Percentiles rank a stretch among this genome's conserved stretches.
phyloP scores from a whole-genome alignment of 2,329 filamentous ascomycete genomes.

The Penicillium griseofulvum region DNA sequence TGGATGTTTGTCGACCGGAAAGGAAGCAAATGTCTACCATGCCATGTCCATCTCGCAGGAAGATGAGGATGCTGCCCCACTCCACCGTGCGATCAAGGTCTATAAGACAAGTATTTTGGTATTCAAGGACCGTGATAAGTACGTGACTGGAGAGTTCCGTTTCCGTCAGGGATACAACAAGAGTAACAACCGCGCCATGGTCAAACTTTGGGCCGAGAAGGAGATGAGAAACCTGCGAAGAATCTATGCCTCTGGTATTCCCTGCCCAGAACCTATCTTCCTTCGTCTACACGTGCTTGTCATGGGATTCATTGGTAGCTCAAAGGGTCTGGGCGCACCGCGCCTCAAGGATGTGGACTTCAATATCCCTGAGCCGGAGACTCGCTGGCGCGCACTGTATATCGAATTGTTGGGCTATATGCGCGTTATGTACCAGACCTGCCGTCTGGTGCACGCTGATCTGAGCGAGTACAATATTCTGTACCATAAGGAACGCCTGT shows the following conservation, averaged over 20 bases:
- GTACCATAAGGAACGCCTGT: constrained; percentile 77
- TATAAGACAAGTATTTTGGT: constrained; percentile 98
- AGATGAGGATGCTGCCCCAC: constrained; percentile 50
- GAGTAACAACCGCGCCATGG: constrained; percentile 92
- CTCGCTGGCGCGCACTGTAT: constrained; percentile 76
- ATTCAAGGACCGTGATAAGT: constrained; percentile 96
- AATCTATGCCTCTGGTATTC: constrained; percentile 78
- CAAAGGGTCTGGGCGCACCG: constrained; percentile 82
- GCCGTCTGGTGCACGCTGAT: constrained; percentile 90
- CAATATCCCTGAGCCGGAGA: constrained; percentile 62
- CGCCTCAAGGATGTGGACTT: constrained; percentile 84
- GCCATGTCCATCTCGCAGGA: constrained; percentile 64
- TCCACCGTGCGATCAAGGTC: constrained; percentile 90
- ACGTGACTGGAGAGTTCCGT: constrained; percentile 89
- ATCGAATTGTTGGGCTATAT: constrained; percentile 81
- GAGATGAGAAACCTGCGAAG: constrained; percentile 91
- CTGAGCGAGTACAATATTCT: constrained; percentile 97
- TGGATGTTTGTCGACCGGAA: constrained; percentile 92
- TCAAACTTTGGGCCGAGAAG: constrained; percentile 98
- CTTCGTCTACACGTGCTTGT: constrained; percentile 92
- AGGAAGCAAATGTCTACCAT: constrained; percentile 98
- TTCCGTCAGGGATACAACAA: constrained; percentile 92
- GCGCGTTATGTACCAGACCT: constrained; percentile 89
- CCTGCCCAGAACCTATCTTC: constrained; percentile 83
- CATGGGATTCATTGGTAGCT: constrained; percentile 89